Base-by-base conservation (phyloP, 208 protist genomes). In the Leishmania major region DNA sequence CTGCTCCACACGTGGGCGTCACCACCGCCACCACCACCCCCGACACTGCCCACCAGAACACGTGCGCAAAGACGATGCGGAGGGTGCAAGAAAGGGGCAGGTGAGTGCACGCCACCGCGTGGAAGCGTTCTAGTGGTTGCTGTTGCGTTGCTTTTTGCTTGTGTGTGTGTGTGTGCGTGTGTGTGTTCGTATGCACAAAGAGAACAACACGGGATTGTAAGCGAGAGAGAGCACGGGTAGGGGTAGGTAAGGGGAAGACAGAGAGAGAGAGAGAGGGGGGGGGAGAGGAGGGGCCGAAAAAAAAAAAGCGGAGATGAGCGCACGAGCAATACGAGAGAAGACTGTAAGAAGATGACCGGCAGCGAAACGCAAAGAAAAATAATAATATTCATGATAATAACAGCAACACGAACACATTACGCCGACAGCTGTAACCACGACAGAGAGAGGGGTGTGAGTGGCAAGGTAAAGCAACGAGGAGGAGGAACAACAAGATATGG, bases 331-430 rank as follows among this genome's bases (percentile, higher is more conserved):
- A 15, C 67, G 13, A 49, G 15, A 35, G 13, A 53, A 74, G 45
- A 55, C 45, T 31, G 40, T 31, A 10, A 47, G 67, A 28, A 31
- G 67, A 72, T 49, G n/a, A 43, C 35, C 31, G 35, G 64, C 64
- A 7, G 31, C 35, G 5, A 64, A 62, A 81, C 75, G 31, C n/a
- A 35, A 57, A 80, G 47, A 45, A 35, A 43, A 80, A 31, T 3
- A 53, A 71, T 53, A 35, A 31, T 79, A 64, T 75, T 55, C 43
- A 57, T 57, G 22, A 78, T 78, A 67, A 28, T 78, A 47, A 53
- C 31, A 37, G 25, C 66, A 75, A 31, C 28, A 35, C 57, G 47
- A 75, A 40, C 31, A 13, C 64, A 75, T 67, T 28, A 71, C 67
- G 22, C 45, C 45, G 45, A 53, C 25, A 51, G 28, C 40, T 74